Base-by-base conservation (phyloP, 208 protist genomes). In the Acanthamoeba royreba region DNA sequence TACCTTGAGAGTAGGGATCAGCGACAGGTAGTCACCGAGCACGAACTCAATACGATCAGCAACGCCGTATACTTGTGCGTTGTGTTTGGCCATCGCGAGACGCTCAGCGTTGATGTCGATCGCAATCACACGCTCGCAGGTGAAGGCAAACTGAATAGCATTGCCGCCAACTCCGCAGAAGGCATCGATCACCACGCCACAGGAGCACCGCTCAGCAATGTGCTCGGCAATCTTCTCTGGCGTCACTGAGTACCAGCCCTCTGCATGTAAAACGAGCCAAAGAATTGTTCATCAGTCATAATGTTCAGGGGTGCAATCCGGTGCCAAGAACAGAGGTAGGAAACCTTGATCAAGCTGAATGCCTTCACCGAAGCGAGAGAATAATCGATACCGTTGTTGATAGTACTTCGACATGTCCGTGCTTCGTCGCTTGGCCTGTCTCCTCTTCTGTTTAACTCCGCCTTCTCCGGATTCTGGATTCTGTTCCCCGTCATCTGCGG, bases 141-240 rank as follows among this genome's bases (percentile, higher is more conserved):
- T 93, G 31, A 87, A 74, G 25, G 97, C 97, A 94, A 98, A 97
- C 42, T 97, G 96, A 49, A 98, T 98, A 40, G 95, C 69, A 83
- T 98, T 98, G 46, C 97, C 97, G 40, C 97, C 97, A 4, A 95
- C 95, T 19, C 97, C 97, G 77, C 97, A 97, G 43, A 96, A 95
- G 11, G 46, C 94, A 33, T 96, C 95, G 5, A 96, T 46, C 11
- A 96, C 63, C 17, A 96, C 69, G 4, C 79, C 93, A 46, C 42
- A 92, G 2, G 40, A 42, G 45, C 94, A 95, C 19, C 95, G 47
- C 69, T 94, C 43, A 7, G 94, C 95, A 33, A 94, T 92, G 81
- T 96, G 94, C 79, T 93, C 49, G 5, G 95, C 95, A 7, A 96
- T 95, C 31, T 52, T 52, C 63, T 96, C 94, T 49, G 94, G 95